Evolutionary conservation across 2,329 filamentous ascomycete species (phyloP), one percentile per base, ranked within the genome.

Genomic region (Mycogone perniciosa): DNA sequence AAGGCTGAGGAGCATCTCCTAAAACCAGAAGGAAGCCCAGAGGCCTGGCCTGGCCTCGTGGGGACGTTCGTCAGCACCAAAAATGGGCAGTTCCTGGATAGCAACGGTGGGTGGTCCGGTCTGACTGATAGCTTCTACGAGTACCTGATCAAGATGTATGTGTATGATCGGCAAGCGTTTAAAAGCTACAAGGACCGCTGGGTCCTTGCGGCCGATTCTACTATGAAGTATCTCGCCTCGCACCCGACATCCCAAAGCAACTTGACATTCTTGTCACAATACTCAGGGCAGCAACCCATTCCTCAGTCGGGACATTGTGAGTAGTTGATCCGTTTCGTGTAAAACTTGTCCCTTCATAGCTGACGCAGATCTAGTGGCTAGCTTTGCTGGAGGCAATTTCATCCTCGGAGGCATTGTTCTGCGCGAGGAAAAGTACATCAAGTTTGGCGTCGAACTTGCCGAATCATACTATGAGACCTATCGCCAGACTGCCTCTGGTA

Each of bases 111-210:
- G 41, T 95, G 89, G 89, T 79, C 80, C 37, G 88, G 85, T 46
- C 85, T 86, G 6, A 79, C 79, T 31, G 89, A 95, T 66, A 88
- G 83, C 40, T 95, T 85, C 70, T 95, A 95, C 70, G 89, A 95
- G 69, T 95, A 95, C 61, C 78, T 95, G 31, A 85, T 95, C 67
- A 95, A 95, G 73, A 92, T 93, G 87, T 95, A 84, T 60, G 68
- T 92, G 49, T 95, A 95, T 65, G 85, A 92, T 62, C 75, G 81
- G 0, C 59, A 65, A 5, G 76, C 81, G 3, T 95, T 87, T 60
- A 67, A 61, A 2, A 55, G 67, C 3, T 89, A 92, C 70, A 82
- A 76, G 60, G 84, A 91, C 56, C 81, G 82, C 44, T 96, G 89
- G 89, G 70, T 88, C 39, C 63, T 75, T 1, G 89, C 89, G 2